Conservation (phyloP, 495 filamentous ascomycete species). For the Niebla homalea region DNA sequence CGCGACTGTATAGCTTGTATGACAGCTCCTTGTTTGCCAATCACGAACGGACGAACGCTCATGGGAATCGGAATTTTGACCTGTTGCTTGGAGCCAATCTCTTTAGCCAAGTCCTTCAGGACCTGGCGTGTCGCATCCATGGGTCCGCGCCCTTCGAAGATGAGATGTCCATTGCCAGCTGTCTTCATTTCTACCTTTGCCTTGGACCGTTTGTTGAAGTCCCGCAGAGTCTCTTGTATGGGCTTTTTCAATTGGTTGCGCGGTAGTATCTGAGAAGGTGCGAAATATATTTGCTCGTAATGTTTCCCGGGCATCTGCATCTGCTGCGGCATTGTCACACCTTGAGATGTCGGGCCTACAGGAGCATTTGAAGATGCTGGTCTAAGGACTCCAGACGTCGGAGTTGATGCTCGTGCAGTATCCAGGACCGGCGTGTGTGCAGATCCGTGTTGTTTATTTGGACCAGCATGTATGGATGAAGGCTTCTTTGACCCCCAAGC, state of each 20-base stretch:
- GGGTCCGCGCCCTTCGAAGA: conserved; percentile 71
- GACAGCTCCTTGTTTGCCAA: conserved; percentile 79
- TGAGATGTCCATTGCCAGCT: conserved; percentile 49
- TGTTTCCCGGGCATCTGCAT: conserved; percentile 67
- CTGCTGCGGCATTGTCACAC: conserved; percentile 33
- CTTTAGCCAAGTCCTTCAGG: conserved; percentile 69
- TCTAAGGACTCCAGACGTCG: conserved; percentile 42
- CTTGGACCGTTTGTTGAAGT: conserved; percentile 79
- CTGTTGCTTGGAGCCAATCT: conserved; percentile 74
- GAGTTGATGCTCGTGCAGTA: conserved; percentile 42
- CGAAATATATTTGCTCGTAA: conserved; percentile 57
- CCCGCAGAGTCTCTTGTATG: conserved; percentile 64
- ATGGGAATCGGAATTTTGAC: conserved; percentile 66
- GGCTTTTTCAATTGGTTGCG: conserved; percentile 57
- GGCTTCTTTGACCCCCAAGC: conserved; percentile 56
- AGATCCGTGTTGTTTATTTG: conserved; percentile 42
- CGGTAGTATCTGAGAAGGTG: conserved; percentile 56
- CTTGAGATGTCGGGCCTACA: conserved; percentile 14
- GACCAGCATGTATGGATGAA: conserved; percentile 40
- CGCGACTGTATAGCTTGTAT: conserved; percentile 77
- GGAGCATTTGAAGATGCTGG: conserved; percentile 35
- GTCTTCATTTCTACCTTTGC: conserved; percentile 65
- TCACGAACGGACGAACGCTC: conserved; percentile 71
- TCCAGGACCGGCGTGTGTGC: conserved; percentile 24
- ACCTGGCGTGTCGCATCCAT: conserved; percentile 65